Evolutionary conservation across 2,329 filamentous ascomycete species (phyloP).

Genomic region (Pleoardoris graminearum): DNA sequence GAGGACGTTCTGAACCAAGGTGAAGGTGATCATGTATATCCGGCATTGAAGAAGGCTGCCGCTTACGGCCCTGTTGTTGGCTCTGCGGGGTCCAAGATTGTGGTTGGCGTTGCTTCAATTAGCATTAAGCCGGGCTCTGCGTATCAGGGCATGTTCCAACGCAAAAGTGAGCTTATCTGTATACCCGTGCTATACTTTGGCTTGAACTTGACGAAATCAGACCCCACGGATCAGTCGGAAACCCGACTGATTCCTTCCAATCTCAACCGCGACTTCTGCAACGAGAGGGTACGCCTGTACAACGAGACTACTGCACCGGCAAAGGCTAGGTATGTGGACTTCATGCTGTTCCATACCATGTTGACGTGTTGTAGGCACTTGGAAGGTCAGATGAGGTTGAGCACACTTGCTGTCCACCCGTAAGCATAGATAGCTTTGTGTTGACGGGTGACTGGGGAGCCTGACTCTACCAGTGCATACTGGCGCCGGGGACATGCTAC

Average conservation of each 20-base stretch:
- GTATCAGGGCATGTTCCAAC: conserved; percentile 23
- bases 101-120: conserved; percentile 34
- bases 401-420: conserved; percentile 24
- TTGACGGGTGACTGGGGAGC: neutral
- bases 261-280: conserved; percentile 24
- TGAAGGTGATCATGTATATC: conserved; percentile 24
- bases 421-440: neutral
- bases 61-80: conserved; percentile 11
- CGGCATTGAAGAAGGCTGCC: conserved; percentile 19
- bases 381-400: conserved; percentile 19
- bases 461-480: conserved; percentile 23
- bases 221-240: conserved; percentile 3
- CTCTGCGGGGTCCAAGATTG: conserved; percentile 8
- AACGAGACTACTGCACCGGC: conserved; percentile 25
- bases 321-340: conserved; percentile 25
- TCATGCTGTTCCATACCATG: neutral
- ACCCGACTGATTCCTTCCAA: neutral
- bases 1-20: conserved; percentile 17
- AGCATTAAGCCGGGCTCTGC: conserved; percentile 25
- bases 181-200: neutral
- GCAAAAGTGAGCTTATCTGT: conserved; percentile 21
- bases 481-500: conserved; percentile 34
- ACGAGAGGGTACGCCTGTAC: conserved; percentile 22
- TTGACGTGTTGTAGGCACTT: conserved; percentile 16
- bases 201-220: conserved; percentile 14